phyloP scores from a whole-genome alignment of 345 rosid species.

The Gossypium herbaceum region DNA sequence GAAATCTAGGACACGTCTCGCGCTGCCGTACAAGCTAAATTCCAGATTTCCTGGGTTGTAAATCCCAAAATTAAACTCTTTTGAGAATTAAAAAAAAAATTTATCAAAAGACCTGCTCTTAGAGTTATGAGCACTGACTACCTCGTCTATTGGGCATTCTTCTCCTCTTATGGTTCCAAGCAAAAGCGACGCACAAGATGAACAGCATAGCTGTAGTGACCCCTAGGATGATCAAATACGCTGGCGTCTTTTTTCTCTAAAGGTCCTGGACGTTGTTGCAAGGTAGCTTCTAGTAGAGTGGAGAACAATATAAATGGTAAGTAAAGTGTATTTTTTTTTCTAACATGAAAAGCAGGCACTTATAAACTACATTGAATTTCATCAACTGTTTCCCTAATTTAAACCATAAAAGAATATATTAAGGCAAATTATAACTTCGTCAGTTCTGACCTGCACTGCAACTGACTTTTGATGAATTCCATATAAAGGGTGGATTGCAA shows the following conservation, averaged over 20 bases:
- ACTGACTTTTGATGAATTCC: neutral
- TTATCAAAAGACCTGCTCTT: neutral
- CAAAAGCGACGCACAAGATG: neutral
- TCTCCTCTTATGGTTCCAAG: neutral
- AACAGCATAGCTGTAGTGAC: neutral
- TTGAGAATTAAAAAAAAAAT: neutral
- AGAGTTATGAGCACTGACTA: neutral
- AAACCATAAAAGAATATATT: neutral
- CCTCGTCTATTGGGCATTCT: conserved; percentile 1
- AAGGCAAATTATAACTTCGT: neutral
- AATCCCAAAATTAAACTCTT: neutral
- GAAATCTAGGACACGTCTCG: conserved; percentile 28
- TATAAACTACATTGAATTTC: neutral
- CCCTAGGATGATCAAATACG: neutral
- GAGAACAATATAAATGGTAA: neutral
- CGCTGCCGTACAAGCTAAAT: conserved; percentile 24
- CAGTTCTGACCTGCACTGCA: neutral
- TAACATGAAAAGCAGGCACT: neutral
- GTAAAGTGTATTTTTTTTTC: neutral
- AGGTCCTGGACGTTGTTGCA: neutral
- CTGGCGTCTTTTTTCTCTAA: neutral
- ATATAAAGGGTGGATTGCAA: neutral
- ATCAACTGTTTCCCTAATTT: neutral
- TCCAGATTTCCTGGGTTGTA: conserved; percentile 13
- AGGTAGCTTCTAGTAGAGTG: neutral